Evolutionary conservation across 78 protist genomes (phyloP), one percentile per base, ranked within the genome.

Genomic region (Tieghemostelium lacteum): DNA sequence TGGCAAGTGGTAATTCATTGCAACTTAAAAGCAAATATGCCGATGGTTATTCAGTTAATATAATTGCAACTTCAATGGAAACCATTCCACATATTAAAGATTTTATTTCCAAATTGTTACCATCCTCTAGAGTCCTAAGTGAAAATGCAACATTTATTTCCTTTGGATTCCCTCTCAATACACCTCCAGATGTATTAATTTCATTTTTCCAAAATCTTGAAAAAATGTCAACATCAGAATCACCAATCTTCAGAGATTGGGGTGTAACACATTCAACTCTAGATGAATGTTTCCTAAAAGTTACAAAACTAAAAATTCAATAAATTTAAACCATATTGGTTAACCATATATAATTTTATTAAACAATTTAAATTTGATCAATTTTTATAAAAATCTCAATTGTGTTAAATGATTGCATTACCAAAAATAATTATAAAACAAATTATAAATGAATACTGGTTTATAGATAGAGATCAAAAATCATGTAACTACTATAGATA

Each of bases 11-110:
- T 37, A 85, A 83, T 50, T 72, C 97, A 6, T 33, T 96, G 39
- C 93, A 85, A 70, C 77, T 98, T 40, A 97, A 97, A 87, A 40
- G 24, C 17, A 33, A 60, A 37, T 96, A 86, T 80, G 99, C 98
- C 10, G 93, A 73, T 5, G 99, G 99, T 33, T 98, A 96, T 75
- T 61, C 91, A 0, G 31, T 83, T n/a, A 83, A 69, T 60, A 54
- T 83, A 19, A 52, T 83, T 1, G 78, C 78, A 0, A 66, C 58
- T 36, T n/a, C 62, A 14, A 63, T 26, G n/a, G 91, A 83, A 45
- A 28, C 40, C 1, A 14, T 69, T 4, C 61, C 61, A 29, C 54
- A 42, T 17, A 22, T 83, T 0, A 34, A 67, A 20, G 55, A 31
- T 28, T 17, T 83, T 19, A 45, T 83, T 37, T 22, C n/a, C 0